Percentiles rank a stretch among this genome's conserved stretches.
phyloP scores from a whole-genome alignment of 2,329 filamentous ascomycete genomes.

The Cadophora malorum region DNA sequence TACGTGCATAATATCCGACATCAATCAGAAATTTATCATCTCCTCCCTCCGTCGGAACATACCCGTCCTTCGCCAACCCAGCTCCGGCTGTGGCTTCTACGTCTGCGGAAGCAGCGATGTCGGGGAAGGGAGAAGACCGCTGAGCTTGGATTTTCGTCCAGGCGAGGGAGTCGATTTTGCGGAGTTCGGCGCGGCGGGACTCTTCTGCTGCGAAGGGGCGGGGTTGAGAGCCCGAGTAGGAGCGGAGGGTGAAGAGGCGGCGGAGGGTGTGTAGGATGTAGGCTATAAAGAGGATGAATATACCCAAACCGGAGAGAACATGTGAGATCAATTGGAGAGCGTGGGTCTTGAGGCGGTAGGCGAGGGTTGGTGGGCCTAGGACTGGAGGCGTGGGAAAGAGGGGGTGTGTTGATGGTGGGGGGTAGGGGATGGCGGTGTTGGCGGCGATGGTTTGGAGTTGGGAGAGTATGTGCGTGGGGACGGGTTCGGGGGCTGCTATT shows the following conservation, averaged over 20 bases:
- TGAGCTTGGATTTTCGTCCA: constrained; percentile 5
- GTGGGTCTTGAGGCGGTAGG: not conserved
- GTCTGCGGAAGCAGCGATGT: not conserved
- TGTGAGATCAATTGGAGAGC: not conserved
- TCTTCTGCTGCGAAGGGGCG: constrained; percentile 19
- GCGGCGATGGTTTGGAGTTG: not conserved
- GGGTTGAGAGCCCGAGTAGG: not conserved
- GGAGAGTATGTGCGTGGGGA: not conserved
- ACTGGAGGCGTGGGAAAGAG: constrained; percentile 17
- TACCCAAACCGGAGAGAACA: not conserved
- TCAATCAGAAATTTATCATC: constrained; percentile 14
- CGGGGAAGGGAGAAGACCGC: not conserved
- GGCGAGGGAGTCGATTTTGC: not conserved
- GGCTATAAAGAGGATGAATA: constrained; percentile 2
- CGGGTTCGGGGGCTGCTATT: not conserved
- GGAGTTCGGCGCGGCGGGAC: not conserved
- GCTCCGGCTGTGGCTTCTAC: not conserved
- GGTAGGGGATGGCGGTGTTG: not conserved
- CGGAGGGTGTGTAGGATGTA: not conserved
- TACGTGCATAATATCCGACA: constrained; percentile 21
- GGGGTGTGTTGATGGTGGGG: not conserved
- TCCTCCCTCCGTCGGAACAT: constrained; percentile 21
- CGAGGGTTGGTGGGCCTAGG: constrained; percentile 1
- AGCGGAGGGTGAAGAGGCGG: not conserved
- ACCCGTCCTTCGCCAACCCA: not conserved